Percentiles rank a stretch among this genome's conserved stretches.
Conservation (phyloP, 164 flowering plant species). For the Kingdonia uniflora region DNA sequence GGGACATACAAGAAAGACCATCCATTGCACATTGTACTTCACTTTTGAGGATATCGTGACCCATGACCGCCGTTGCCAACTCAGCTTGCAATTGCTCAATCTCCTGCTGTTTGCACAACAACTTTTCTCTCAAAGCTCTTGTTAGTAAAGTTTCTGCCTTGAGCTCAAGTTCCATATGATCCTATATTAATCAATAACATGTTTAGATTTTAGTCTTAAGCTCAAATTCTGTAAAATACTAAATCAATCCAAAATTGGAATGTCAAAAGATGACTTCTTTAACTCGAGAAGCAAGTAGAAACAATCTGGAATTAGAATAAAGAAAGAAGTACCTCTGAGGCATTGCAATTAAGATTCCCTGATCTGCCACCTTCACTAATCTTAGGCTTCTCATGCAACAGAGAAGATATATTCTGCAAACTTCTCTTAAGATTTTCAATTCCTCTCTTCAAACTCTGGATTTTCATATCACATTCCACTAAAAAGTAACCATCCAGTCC, state of each 20-base stretch:
- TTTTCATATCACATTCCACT: conserved; percentile 70
- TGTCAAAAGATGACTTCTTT: too few relatives aligned
- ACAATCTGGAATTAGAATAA: too few relatives aligned
- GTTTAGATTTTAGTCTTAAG: too few relatives aligned
- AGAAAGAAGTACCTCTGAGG: conserved; percentile 25
- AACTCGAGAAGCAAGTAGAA: too few relatives aligned
- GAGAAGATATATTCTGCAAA: conserved; percentile 38
- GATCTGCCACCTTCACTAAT: conserved; percentile 9
- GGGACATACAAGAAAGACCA: conserved; percentile 46
- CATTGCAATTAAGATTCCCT: conserved; percentile 16
- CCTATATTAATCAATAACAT: conserved; percentile 20
- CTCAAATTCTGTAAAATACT: too few relatives aligned
- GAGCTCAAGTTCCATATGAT: conserved; percentile 34
- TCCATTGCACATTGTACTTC: conserved; percentile 72
- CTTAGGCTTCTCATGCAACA: conserved; percentile 55
- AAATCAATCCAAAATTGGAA: too few relatives aligned
- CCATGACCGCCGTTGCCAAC: conserved; percentile 70
- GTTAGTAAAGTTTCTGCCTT: conserved; percentile 80
- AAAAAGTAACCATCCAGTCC: conserved; percentile 51
- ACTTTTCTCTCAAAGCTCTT: conserved; percentile 59
- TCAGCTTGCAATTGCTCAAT: conserved; percentile 85
- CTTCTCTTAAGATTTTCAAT: conserved; percentile 52
- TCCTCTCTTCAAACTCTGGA: conserved; percentile 62
- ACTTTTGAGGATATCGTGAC: conserved; percentile 57
- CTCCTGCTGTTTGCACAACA: conserved; percentile 63